A percentile compares a stretch with the other conserved stretches of the same genome.
These are phyloP conservation scores for Coniochaeta prunicola DNA, from an alignment of 2,329 filamentous ascomycete genomes.

Conservation along the genomic window DNA sequence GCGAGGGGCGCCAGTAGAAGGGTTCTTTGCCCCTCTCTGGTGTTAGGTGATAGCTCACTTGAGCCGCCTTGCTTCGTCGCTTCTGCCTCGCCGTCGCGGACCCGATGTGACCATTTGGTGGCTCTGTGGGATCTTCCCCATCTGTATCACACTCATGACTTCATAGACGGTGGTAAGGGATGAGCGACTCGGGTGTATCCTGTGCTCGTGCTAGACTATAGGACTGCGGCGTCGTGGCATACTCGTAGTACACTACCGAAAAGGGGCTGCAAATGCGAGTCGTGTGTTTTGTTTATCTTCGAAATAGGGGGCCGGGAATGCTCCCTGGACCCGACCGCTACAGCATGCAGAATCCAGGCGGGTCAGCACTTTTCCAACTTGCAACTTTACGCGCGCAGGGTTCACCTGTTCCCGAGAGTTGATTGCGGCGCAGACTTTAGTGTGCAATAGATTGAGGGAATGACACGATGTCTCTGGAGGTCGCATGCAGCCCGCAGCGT, in stretches of 20 bases:
- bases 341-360: neutral
- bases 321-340: neutral
- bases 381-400: neutral
- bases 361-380: neutral
- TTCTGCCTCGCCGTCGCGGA: neutral
- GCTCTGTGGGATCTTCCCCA: neutral
- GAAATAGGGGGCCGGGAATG: neutral
- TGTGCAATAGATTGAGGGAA: neutral
- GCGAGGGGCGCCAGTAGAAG: neutral
- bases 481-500: neutral
- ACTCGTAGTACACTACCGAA: neutral
- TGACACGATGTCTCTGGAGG: neutral
- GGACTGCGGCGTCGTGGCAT: neutral
- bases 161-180: neutral
- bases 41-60: neutral
- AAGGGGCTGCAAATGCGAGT: neutral
- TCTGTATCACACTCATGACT: neutral
- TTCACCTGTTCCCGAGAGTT: neutral
- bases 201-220: neutral
- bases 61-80: neutral
- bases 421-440: neutral
- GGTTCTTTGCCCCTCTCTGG: neutral
- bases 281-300: neutral
- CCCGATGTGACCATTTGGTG: neutral
- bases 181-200: neutral